These are phyloP conservation scores for Infundibulicybe gibba DNA, from an alignment of 768 basidiomycete genomes.

Conservation along the genomic window DNA sequence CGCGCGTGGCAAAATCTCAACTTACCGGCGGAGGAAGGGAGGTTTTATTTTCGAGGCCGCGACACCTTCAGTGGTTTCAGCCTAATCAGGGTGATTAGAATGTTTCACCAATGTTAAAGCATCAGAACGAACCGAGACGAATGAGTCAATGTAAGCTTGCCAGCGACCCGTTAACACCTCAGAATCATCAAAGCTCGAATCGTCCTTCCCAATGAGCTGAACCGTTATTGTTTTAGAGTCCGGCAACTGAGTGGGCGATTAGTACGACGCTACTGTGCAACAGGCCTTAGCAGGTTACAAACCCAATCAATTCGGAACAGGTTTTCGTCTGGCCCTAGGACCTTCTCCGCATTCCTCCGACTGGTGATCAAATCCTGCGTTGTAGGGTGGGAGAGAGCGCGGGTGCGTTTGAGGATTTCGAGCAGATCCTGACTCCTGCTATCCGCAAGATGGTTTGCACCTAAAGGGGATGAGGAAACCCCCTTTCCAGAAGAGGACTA, in stretches of 20 bases:
- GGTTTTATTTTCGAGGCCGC: conserved; percentile 38
- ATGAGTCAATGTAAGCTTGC: conserved; percentile 78
- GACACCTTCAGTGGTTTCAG: conserved; percentile 54
- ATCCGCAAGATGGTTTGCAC: conserved; percentile 69
- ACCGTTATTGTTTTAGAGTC: conserved; percentile 65
- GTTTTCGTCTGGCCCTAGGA: conserved; percentile 74
- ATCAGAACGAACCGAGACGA: conserved; percentile 49
- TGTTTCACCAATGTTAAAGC: neutral
- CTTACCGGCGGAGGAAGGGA: conserved; percentile 69
- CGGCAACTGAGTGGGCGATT: conserved; percentile 42
- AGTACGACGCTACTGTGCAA: neutral
- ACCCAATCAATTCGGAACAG: conserved; percentile 84
- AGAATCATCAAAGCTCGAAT: conserved; percentile 69
- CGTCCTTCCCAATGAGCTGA: conserved; percentile 79
- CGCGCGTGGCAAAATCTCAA: conserved; percentile 1
- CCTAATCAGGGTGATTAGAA: conserved; percentile 30
- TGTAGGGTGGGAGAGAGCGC: conserved; percentile 53
- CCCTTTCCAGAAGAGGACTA: neutral
- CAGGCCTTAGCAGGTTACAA: neutral
- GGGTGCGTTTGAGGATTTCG: conserved; percentile 67
- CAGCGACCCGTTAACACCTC: conserved; percentile 75
- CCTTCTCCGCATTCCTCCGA: conserved; percentile 63
- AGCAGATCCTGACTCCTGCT: conserved; percentile 69
- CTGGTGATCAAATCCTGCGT: conserved; percentile 71
- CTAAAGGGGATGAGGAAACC: conserved; percentile 21